Conservation (phyloP, 768 basidiomycete species). For the Sporobolomyces roseus region DNA sequence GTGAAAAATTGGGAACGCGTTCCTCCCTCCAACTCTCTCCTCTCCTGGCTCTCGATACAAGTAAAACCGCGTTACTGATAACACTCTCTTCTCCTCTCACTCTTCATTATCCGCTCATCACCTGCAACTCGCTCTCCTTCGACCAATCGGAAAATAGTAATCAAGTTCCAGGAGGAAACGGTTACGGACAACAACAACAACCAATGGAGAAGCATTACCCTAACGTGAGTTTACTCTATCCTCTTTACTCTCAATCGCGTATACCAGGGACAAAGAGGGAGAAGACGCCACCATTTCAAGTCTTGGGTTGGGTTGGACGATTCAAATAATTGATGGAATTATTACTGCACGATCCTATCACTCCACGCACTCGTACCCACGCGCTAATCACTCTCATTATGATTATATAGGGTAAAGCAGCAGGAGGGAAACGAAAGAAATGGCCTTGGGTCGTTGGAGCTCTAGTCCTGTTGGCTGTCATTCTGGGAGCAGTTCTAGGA, state of each 20-base stretch:
- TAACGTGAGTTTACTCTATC: not conserved
- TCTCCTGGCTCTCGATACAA: not conserved
- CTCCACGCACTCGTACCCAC: not conserved
- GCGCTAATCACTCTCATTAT: not conserved
- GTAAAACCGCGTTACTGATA: not conserved
- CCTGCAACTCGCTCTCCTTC: not conserved
- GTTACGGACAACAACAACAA: not conserved
- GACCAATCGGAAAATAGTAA: not conserved
- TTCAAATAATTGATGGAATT: not conserved
- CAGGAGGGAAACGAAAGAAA: constrained; percentile 33
- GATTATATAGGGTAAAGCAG: not conserved
- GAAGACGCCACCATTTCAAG: not conserved
- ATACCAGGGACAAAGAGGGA: no score
- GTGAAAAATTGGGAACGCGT: not conserved
- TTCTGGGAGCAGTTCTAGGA: constrained; percentile 57
- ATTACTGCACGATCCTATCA: not conserved
- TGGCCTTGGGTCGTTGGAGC: constrained; percentile 61
- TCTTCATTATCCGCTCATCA: not conserved
- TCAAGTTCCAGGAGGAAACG: constrained; percentile 14
- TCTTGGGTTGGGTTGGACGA: no score
- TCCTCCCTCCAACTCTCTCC: no score
- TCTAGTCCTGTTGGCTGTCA: constrained; percentile 47
- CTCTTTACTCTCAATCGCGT: no score
- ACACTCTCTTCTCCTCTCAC: not conserved
- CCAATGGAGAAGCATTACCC: not conserved